Percentiles rank a stretch among this genome's conserved stretches.
These are phyloP conservation scores for Biscogniauxia mediterranea DNA, from an alignment of 2,329 filamentous ascomycete species.

Conservation along the genomic window DNA sequence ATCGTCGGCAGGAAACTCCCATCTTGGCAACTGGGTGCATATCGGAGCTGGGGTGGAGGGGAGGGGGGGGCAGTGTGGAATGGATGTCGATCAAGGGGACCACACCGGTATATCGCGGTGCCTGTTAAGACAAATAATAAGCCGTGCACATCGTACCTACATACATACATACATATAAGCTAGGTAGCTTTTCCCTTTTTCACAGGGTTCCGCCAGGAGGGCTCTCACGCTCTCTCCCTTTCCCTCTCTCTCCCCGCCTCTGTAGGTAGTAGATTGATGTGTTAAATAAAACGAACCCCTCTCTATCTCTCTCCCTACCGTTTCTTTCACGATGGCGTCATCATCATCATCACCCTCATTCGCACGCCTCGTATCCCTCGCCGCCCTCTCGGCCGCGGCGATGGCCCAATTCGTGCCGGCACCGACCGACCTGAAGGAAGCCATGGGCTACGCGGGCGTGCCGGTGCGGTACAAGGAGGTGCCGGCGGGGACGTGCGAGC, in stretches of 20 bases:
- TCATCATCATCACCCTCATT: conserved; percentile 3
- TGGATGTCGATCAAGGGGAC: not conserved
- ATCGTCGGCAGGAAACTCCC: not conserved
- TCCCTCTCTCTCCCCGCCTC: no score
- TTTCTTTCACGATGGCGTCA: conserved; percentile 20
- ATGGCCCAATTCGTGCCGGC: conserved; percentile 30
- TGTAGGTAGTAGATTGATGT: no score
- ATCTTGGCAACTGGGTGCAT: not conserved
- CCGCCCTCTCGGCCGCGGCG: conserved; percentile 15
- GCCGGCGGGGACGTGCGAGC: conserved; percentile 44
- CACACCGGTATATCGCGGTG: no score
- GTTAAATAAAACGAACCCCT: not conserved
- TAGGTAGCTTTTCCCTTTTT: no score
- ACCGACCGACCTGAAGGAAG: conserved; percentile 27
- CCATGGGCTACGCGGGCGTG: conserved; percentile 34
- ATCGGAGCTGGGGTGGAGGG: not conserved
- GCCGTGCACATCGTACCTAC: not conserved
- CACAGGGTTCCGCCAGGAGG: no score
- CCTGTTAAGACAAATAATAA: not conserved
- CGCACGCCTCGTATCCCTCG: conserved; percentile 19
- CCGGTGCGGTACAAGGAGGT: conserved; percentile 48
- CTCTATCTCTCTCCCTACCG: not conserved
- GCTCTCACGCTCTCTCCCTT: no score
- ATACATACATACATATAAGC: no score
- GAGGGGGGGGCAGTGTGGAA: no score